Conservation (phyloP, 83 land plant species). For the Picea abies region DNA sequence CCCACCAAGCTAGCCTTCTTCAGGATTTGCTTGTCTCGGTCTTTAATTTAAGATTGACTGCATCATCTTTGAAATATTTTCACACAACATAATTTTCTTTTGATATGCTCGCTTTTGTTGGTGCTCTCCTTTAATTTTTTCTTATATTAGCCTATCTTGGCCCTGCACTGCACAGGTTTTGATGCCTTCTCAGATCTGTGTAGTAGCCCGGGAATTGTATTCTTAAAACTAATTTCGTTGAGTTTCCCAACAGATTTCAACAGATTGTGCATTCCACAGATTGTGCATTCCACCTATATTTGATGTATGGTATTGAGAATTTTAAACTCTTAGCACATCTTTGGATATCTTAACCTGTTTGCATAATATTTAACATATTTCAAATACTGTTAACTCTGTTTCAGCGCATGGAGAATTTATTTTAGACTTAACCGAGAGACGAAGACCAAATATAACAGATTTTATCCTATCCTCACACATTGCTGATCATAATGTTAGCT, state of each 20-base stretch:
- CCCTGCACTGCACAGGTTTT: no score
- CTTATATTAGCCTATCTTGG: no score
- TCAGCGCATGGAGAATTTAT: neutral
- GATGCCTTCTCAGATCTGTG: neutral
- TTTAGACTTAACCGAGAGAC: neutral
- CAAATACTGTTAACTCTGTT: neutral
- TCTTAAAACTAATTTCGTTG: neutral
- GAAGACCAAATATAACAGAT: neutral
- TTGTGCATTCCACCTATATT: neutral
- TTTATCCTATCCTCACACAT: neutral
- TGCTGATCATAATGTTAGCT: neutral
- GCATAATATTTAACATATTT: neutral
- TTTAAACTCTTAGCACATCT: neutral
- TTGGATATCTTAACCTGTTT: neutral
- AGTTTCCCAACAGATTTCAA: neutral
- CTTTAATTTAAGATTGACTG: no score
- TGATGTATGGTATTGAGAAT: neutral
- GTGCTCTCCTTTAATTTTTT: no score
- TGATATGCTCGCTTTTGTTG: no score
- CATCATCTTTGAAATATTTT: no score
- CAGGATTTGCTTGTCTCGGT: no score
- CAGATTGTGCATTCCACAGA: neutral
- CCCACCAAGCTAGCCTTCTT: no score
- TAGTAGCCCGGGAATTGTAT: neutral
- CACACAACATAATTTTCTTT: no score